Evolutionary conservation across 495 filamentous ascomycete genomes (phyloP), one percentile per base, ranked within the genome.

Genomic region (Podospora comata): DNA sequence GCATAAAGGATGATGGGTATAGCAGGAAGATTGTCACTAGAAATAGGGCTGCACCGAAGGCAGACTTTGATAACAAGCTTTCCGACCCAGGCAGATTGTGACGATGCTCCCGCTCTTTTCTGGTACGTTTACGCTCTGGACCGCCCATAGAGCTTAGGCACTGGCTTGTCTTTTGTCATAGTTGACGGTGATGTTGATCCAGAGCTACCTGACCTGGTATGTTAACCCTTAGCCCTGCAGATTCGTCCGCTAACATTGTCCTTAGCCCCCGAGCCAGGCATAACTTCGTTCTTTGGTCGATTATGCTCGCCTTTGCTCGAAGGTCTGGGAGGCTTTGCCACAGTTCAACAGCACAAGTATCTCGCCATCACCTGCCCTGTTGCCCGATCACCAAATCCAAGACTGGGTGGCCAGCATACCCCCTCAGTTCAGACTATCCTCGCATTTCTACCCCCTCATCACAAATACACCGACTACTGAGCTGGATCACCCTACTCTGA

Each of bases 101-200:
- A 60, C 53, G 28, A 28, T 54, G 62, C 64, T 30, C 20, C 62
- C 59, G n/a, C 83, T 56, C 79, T 89, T 0, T 92, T 92, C 72
- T 92, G 89, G 89, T 80, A 87, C 15, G 82, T 90, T 20, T 91
- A 90, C 71, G 86, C 85, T n/a, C 78, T 92, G 60, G 89, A 92
- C 70, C 78, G 89, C 26, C 81, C 88, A 23, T 91, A 88, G 87
- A 88, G 86, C 71, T 84, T 91, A 55, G 88, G 89, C 6, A 88
- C 86, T 3, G 89, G 89, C 4, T 77, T 91, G 73, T 87, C 89
- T 1, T 91, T 91, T 76, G 86, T 87, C 18, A 79, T 92, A 61
- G 87, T 90, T 71, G 89, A 92, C 70, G 80, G 86, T 39, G 89
- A 92, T 71, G 88, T 92, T 67, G 89, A 92, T 71, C 84, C 86